Conservation (phyloP, 2,329 filamentous ascomycete species). For the Phialophora tarda region DNA sequence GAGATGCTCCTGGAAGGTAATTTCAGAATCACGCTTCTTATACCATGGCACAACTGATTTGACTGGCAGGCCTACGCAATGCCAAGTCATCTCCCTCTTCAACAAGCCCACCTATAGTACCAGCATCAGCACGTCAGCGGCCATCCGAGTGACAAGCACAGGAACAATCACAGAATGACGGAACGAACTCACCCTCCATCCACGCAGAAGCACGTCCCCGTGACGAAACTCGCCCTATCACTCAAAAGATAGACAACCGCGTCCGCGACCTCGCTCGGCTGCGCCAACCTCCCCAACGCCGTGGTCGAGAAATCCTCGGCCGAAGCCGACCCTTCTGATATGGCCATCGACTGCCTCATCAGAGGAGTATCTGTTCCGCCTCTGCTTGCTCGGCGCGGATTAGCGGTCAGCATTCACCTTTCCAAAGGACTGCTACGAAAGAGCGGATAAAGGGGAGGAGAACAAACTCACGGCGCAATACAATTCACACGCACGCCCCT, state of each 20-base stretch:
- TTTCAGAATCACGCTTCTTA: no score
- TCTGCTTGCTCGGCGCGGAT: conserved; percentile 6
- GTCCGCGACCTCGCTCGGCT: conserved; percentile 46
- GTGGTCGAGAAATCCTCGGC: conserved; percentile 30
- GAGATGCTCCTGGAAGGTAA: no score
- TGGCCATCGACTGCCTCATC: conserved; percentile 31
- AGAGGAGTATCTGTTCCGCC: conserved; percentile 29
- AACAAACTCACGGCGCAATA: conserved; percentile 37
- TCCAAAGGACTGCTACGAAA: not conserved
- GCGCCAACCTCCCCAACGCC: conserved; percentile 26
- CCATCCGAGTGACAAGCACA: not conserved
- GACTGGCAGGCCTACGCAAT: no score
- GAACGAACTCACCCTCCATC: conserved; percentile 52
- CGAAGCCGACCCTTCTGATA: conserved; percentile 28
- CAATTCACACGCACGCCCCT: conserved; percentile 47
- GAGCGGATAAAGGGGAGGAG: not conserved
- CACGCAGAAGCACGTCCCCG: conserved; percentile 52
- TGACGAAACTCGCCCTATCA: conserved; percentile 54
- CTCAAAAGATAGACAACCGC: conserved; percentile 56
- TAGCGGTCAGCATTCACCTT: conserved; percentile 13
- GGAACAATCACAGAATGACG: conserved; percentile 32
- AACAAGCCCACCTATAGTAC: not conserved
- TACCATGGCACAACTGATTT: no score
- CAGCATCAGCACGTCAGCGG: not conserved
- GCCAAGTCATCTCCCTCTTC: not conserved